Conservation (phyloP, 495 filamentous ascomycete species). For the Penicillium paxilli region DNA sequence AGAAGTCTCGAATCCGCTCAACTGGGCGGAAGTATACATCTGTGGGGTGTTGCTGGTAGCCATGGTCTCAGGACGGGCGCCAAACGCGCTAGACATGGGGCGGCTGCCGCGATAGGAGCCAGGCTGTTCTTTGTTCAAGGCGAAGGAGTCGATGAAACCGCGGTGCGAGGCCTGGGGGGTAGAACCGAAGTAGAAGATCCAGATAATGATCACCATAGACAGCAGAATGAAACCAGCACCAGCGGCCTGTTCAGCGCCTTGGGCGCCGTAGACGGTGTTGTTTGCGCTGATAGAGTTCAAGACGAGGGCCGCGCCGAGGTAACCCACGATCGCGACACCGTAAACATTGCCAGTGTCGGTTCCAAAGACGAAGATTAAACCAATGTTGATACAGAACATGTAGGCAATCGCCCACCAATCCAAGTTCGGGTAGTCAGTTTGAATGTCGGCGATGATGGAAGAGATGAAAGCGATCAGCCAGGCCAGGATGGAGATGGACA, state of each 20-base stretch:
- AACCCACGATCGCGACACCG: slow-evolving; percentile 88
- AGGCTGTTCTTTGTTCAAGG: slow-evolving; percentile 80
- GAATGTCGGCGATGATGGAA: slow-evolving; percentile 73
- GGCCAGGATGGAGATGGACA: slow-evolving; percentile 85
- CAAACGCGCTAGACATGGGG: slow-evolving; percentile 48
- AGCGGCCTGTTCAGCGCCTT: slow-evolving; percentile 76
- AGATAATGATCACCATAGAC: slow-evolving; percentile 91
- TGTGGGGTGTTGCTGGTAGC: slow-evolving; percentile 77
- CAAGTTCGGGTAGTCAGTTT: slow-evolving; percentile 69
- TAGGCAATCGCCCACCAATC: slow-evolving; percentile 89
- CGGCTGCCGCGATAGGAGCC: slow-evolving; percentile 64
- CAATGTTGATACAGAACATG: slow-evolving; percentile 78
- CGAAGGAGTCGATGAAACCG: slow-evolving; percentile 93
- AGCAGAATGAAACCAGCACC: slow-evolving; percentile 94
- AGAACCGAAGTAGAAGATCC: slow-evolving; percentile 99
- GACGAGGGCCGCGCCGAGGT: slow-evolving; percentile 77
- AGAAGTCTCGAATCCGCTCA: slow-evolving; percentile 94
- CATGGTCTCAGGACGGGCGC: slow-evolving; percentile 76
- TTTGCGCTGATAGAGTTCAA: slow-evolving; percentile 83
- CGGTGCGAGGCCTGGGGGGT: slow-evolving; percentile 84
- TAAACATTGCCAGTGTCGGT: slow-evolving; percentile 83
- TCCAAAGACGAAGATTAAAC: slow-evolving; percentile 75
- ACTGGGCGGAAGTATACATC: slow-evolving; percentile 94
- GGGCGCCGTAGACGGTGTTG: slow-evolving; percentile 68
- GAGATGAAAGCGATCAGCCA: slow-evolving; percentile 92